phyloP scores from a whole-genome alignment of 148 eudicot species.

The Mesembryanthemum crystallinum region DNA sequence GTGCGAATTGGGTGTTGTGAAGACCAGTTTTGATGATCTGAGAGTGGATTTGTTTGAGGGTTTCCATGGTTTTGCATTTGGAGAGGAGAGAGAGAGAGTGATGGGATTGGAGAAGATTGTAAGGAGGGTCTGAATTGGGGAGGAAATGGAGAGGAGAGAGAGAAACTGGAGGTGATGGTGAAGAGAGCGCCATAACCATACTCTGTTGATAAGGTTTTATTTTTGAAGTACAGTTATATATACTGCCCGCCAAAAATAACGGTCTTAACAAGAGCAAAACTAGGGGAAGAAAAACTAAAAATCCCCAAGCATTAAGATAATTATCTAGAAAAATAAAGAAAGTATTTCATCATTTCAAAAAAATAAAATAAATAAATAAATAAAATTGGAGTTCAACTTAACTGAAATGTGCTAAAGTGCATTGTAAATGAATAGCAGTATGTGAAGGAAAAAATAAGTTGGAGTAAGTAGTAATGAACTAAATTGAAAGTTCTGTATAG shows the following conservation, averaged over 20 bases:
- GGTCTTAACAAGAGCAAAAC: background rate
- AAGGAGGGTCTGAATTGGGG: constrained; percentile 47
- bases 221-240: constrained; percentile 13
- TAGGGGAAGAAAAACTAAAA: too few species aligned
- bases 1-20: constrained; percentile 44
- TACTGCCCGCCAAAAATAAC: constrained; percentile 34
- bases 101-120: constrained; percentile 44
- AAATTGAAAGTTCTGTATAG: too few species aligned
- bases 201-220: background rate
- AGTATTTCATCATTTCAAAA: too few species aligned
- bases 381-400: too few species aligned
- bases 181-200: constrained; percentile 22
- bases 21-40: constrained; percentile 63
- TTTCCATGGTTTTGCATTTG: constrained; percentile 47
- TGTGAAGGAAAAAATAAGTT: too few species aligned
- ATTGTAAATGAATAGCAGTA: too few species aligned
- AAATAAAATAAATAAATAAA: too few species aligned
- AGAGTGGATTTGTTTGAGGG: constrained; percentile 60
- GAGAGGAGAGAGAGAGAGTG: constrained; percentile 48
- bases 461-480: too few species aligned
- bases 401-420: too few species aligned
- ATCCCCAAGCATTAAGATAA: too few species aligned
- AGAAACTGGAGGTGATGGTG: constrained; percentile 18
- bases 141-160: constrained; percentile 37
- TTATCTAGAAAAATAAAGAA: too few species aligned